A percentile compares a stretch with the other conserved stretches of the same genome.
Conservation (phyloP, 768 basidiomycete species). For the Trametes sanguinea region DNA sequence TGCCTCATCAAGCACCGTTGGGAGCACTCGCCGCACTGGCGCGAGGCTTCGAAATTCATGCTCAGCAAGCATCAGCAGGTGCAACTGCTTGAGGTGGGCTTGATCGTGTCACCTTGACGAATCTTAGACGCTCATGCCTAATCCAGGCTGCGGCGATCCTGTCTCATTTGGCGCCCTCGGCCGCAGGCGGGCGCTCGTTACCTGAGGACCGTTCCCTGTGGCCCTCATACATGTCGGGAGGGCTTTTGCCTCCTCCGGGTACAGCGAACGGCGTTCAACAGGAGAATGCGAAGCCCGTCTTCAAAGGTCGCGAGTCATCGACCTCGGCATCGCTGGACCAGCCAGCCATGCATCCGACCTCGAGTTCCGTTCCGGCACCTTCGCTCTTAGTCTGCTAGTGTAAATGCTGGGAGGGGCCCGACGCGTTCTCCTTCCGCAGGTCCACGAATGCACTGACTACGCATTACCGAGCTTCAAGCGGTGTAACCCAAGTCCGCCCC, state of each 20-base stretch:
- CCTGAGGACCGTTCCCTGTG: slow-evolving; percentile 94
- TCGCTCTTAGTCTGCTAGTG: slow-evolving; percentile 29
- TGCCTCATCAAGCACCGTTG: slow-evolving; percentile 97
- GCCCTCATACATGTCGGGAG: slow-evolving; percentile 81
- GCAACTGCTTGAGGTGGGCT: slow-evolving; percentile 83
- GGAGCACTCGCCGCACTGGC: slow-evolving; percentile 98
- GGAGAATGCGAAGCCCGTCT: slow-evolving; percentile 4
- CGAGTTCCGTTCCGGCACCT: slow-evolving; percentile 55
- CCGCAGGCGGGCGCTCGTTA: slow-evolving; percentile 68
- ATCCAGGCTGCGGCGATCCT: slow-evolving; percentile 90
- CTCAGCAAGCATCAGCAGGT: slow-evolving; percentile 98
- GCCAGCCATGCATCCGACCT: slow-evolving; percentile 35
- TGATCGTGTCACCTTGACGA: neutral
- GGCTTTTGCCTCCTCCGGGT: slow-evolving; percentile 58
- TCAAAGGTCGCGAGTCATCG: slow-evolving; percentile 16
- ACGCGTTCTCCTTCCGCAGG: slow-evolving; percentile 36
- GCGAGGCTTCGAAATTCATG: slow-evolving; percentile 85
- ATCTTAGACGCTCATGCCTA: slow-evolving; percentile 5
- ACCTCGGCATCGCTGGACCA: slow-evolving; percentile 22
- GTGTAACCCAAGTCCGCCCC: slow-evolving; percentile 61
- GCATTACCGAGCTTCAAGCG: slow-evolving; percentile 46
- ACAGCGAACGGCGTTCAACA: slow-evolving; percentile 21
- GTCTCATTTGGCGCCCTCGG: slow-evolving; percentile 75
- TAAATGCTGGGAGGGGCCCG: slow-evolving; percentile 20
- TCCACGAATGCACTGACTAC: slow-evolving; percentile 70